These are phyloP conservation scores for Neocallimastix lanati DNA, from an alignment of 192 early-diverging fungal species.

Conservation along the genomic window DNA sequence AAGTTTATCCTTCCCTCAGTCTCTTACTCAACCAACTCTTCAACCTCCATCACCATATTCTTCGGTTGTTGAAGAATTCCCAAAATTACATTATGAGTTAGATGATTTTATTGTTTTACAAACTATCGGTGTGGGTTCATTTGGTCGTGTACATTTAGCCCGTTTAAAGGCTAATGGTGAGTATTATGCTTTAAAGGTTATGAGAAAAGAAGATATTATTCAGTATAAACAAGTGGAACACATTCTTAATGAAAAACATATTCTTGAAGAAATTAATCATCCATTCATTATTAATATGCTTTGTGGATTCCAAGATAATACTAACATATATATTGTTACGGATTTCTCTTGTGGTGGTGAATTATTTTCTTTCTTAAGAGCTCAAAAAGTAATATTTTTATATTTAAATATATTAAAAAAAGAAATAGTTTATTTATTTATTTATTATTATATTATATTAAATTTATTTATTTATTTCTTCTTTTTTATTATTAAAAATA, in stretches of 20 bases:
- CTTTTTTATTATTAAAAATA: too few species aligned
- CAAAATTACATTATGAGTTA: neutral
- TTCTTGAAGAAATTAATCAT: slow-evolving; percentile 21
- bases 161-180: slow-evolving; percentile 13
- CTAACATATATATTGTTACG: slow-evolving; percentile 85
- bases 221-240: slow-evolving; percentile 31
- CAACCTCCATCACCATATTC: neutral
- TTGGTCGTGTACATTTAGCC: neutral
- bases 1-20: neutral
- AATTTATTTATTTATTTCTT: too few species aligned
- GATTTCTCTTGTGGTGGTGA: slow-evolving; percentile 93
- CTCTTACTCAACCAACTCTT: neutral
- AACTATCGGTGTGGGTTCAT: neutral
- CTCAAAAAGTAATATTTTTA: slow-evolving; percentile 41
- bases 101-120: neutral
- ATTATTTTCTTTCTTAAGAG: slow-evolving; percentile 57
- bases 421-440: too few species aligned
- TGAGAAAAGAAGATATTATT: slow-evolving; percentile 32
- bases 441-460: too few species aligned
- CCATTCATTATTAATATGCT: slow-evolving; percentile 9
- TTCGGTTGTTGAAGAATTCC: neutral
- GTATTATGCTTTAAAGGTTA: slow-evolving; percentile 35
- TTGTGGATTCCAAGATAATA: slow-evolving; percentile 85
- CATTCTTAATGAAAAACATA: slow-evolving; percentile 35
- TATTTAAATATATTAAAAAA: too few species aligned